A percentile compares a stretch with the other conserved stretches of the same genome.
phyloP scores from a whole-genome alignment of 352 stramenopile genomes.

The Phytopythium kandeliae region DNA sequence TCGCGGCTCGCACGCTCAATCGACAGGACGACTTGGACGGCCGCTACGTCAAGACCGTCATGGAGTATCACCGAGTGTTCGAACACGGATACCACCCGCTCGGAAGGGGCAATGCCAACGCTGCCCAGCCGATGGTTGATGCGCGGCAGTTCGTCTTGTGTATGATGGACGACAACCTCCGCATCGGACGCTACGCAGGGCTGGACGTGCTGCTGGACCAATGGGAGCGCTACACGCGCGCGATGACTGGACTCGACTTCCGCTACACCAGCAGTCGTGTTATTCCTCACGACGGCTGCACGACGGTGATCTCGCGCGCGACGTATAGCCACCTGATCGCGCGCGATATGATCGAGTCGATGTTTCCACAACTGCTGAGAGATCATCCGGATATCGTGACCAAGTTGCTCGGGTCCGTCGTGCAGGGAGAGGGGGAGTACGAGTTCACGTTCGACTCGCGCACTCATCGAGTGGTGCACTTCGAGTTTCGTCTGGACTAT shows the following conservation, averaged over 20 bases:
- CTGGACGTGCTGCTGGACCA: slow-evolving; percentile 43
- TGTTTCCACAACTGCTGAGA: slow-evolving; percentile 38
- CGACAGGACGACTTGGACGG: slow-evolving; percentile 33
- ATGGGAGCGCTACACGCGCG: slow-evolving; percentile 42
- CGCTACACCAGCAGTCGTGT: slow-evolving; percentile 26
- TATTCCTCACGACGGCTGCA: slow-evolving; percentile 8
- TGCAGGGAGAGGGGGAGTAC: slow-evolving; percentile 25
- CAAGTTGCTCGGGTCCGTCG: slow-evolving; percentile 24
- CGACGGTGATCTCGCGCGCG: slow-evolving; percentile 34
- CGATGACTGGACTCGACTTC: slow-evolving; percentile 30
- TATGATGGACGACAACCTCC: slow-evolving; percentile 44
- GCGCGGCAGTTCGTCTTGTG: slow-evolving; percentile 30
- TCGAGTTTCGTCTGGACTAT: slow-evolving; percentile 43
- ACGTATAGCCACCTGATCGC: slow-evolving; percentile 38
- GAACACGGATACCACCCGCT: slow-evolving; percentile 33
- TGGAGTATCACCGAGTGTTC: slow-evolving; percentile 58
- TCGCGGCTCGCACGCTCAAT: slow-evolving; percentile 27
- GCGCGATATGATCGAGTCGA: slow-evolving; percentile 34
- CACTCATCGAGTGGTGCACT: slow-evolving; percentile 28
- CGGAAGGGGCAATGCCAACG: neutral
- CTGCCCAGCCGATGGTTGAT: slow-evolving; percentile 8
- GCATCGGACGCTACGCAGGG: slow-evolving; percentile 31
- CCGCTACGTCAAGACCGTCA: slow-evolving; percentile 37
- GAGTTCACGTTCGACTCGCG: slow-evolving; percentile 40
- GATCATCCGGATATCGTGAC: slow-evolving; percentile 15